phyloP scores from a whole-genome alignment of 1,139 yeast species.

The Taiozyma sp. region DNA sequence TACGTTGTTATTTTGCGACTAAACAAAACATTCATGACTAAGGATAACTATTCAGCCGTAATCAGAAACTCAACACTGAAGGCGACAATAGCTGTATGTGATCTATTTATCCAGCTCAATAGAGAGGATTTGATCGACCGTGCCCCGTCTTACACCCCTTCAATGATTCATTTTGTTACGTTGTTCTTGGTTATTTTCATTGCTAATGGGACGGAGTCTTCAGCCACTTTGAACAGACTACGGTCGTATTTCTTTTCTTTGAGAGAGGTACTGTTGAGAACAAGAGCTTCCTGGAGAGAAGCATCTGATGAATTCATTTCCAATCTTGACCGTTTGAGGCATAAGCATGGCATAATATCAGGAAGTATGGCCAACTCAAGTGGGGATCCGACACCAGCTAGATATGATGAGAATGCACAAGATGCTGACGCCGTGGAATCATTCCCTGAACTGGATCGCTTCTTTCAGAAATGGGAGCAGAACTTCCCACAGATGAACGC shows the following conservation, averaged over 20 bases:
- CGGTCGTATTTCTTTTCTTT: background rate
- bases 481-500: background rate
- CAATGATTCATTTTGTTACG: slow-evolving; percentile 4
- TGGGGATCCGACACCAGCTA: too few species aligned
- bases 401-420: background rate
- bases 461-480: slow-evolving; percentile 1
- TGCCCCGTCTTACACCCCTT: slow-evolving; percentile 5
- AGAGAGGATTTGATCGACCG: slow-evolving; percentile 2
- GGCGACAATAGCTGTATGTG: slow-evolving; percentile 13
- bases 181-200: slow-evolving; percentile 4
- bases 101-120: background rate
- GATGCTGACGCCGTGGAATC: background rate
- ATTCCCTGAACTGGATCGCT: slow-evolving; percentile 1
- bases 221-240: background rate
- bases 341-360: background rate
- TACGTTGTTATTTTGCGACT: slow-evolving; percentile 17
- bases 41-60: slow-evolving; percentile 5
- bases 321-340: background rate
- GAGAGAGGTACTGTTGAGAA: background rate
- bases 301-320: background rate
- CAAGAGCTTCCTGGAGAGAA: slow-evolving; percentile 1
- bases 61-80: slow-evolving; percentile 13
- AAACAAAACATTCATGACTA: slow-evolving; percentile 15
- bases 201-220: background rate
- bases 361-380: background rate